Percentiles rank a stretch among this genome's conserved stretches.
phyloP scores from a whole-genome alignment of 2,329 filamentous ascomycete species.

The Fusarium sp. region DNA sequence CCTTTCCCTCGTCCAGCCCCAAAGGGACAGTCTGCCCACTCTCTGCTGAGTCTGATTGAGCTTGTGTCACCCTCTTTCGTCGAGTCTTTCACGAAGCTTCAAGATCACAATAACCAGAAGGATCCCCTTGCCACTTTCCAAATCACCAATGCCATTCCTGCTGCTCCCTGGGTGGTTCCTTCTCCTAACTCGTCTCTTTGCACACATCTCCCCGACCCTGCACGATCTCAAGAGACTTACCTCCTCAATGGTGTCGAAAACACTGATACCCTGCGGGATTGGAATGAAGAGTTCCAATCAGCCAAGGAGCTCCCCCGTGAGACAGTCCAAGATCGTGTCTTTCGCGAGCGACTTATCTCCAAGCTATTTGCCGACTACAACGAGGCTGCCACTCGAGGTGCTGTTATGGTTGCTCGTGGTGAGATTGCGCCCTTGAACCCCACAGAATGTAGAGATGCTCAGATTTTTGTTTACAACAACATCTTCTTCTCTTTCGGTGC shows the following conservation, averaged over 20 bases:
- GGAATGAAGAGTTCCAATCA: constrained; percentile 99
- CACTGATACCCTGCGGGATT: constrained; percentile 93
- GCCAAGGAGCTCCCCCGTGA: constrained; percentile 95
- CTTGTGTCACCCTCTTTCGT: constrained; percentile 87
- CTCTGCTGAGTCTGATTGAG: constrained; percentile 82
- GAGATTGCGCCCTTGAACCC: constrained; percentile 95
- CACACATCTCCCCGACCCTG: constrained; percentile 83
- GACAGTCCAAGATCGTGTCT: constrained; percentile 93
- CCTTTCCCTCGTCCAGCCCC: constrained; percentile 83
- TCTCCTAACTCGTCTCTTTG: constrained; percentile 71
- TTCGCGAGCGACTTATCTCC: constrained; percentile 91
- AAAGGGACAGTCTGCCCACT: constrained; percentile 85
- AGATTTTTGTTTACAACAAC: constrained; percentile 99
- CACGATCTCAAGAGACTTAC: constrained; percentile 92
- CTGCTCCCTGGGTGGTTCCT: constrained; percentile 91
- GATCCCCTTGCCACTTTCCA: constrained; percentile 94
- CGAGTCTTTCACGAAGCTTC: constrained; percentile 78
- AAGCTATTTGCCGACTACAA: constrained; percentile 99
- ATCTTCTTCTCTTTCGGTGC: constrained; percentile 99
- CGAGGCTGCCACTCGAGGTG: constrained; percentile 91
- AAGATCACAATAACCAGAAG: constrained; percentile 85
- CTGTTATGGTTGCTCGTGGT: constrained; percentile 89
- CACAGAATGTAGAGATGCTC: constrained; percentile 89
- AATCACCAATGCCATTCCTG: constrained; percentile 92
- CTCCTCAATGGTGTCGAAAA: constrained; percentile 92